Evolutionary conservation across 257 asterid species (phyloP), one percentile per base, ranked within the genome.

Genomic region (Solanum gandarillasii): DNA sequence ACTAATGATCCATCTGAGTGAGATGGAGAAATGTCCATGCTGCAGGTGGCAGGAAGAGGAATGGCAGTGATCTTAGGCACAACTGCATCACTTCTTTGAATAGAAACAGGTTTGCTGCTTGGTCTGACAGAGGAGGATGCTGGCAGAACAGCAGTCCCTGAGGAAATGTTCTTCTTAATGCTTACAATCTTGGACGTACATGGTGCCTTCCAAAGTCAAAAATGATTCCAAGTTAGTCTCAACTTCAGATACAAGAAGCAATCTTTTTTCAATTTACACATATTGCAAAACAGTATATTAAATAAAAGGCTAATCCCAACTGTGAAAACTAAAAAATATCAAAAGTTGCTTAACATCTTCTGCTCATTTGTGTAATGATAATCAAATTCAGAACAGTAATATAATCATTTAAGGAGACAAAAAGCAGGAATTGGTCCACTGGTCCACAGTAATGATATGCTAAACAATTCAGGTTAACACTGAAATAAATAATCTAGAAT

Each of bases 161-260:
- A 79, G 39, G 85, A 27, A 91, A 91, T 78, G 35, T 92, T 93
- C 92, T 95, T 97, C 95, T 93, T 95, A 90, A 92, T 92, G 92
- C 93, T 89, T 34, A 91, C 95, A 5, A 92, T 88, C 89, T 97
- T 97, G 32, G 93, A 79, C 7, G 95, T 90, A 88, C 95, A 92
- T 72, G 95, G 98, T 86, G 88, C 96, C 99, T 97, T 72, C 43
- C 89, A 79, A 81, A 75, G 87, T 72, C 88, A 90, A 85, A 78
- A 60, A 41, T 31, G 55, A 55, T 71, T 10, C 68, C 46, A 83
- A 68, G 27, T 75, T 60, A 36, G 65, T 72, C 48, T 11, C 84
- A 55, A 52, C 18, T 38, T 27, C 76, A 55, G 29, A 35, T 39
- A 60, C 71, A 46, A 86, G 86, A 88, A 82, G 83, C 4, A 27